Percentiles rank a stretch among this genome's conserved stretches.
Conservation (phyloP, 2,329 filamentous ascomycete species). For the Xylaria sp. region DNA sequence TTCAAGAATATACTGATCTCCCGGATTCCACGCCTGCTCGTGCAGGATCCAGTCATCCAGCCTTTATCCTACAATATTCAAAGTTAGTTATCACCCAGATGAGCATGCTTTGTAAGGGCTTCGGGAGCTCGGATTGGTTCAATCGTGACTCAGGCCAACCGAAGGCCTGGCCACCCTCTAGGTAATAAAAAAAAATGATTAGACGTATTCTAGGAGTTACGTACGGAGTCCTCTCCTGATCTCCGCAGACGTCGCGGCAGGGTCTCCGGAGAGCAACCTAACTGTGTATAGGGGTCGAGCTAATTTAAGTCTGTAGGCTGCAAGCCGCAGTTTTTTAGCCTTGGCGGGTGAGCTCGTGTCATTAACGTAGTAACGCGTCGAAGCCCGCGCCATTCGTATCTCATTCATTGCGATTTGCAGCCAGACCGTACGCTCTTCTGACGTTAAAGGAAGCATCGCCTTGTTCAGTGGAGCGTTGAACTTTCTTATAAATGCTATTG, state of each 20-base stretch:
- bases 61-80: background rate
- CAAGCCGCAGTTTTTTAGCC: conserved; percentile 3
- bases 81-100: background rate
- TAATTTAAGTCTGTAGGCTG: conserved; percentile 1
- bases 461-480: background rate
- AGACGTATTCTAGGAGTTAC: background rate
- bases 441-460: background rate
- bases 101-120: too few species aligned
- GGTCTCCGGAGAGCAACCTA: background rate
- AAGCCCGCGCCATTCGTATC: background rate
- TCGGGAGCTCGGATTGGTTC: background rate
- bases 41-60: conserved; percentile 3
- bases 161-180: background rate
- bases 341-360: background rate
- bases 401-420: background rate
- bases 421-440: background rate
- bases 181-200: background rate
- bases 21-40: conserved; percentile 3
- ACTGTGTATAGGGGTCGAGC: conserved; percentile 2
- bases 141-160: too few species aligned
- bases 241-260: background rate
- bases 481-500: background rate
- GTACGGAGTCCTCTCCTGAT: background rate
- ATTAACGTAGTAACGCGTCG: background rate
- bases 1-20: background rate